Conservation (phyloP, 805 yeast genomes). For the Wickerhamomyces bovis region DNA sequence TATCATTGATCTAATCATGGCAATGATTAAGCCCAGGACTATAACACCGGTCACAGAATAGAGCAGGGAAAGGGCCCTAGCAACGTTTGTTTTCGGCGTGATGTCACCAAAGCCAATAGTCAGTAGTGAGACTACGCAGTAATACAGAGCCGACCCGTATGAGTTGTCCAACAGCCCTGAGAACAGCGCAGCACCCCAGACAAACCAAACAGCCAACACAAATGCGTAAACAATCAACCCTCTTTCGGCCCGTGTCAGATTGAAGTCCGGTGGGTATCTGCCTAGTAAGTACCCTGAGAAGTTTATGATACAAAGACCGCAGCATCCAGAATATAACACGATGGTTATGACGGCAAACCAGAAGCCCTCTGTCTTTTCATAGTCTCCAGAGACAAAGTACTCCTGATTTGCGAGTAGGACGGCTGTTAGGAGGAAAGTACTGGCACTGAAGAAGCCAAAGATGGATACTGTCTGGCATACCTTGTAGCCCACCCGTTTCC, state of each 20-base stretch:
- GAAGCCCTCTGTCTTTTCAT: constrained; percentile 52
- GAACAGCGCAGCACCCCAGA: constrained; percentile 62
- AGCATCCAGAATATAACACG: constrained; percentile 53
- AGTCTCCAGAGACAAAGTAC: constrained; percentile 24
- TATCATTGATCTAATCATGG: constrained; percentile 62
- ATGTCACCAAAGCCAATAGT: constrained; percentile 83
- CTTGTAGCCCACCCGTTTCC: constrained; percentile 50
- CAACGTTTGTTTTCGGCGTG: constrained; percentile 45
- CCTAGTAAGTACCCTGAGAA: constrained; percentile 51
- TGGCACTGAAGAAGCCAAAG: constrained; percentile 58
- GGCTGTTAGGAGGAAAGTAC: constrained; percentile 43
- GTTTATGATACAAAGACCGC: constrained; percentile 47
- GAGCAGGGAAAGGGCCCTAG: constrained; percentile 52
- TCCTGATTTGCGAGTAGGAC: constrained; percentile 33
- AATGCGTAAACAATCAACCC: constrained; percentile 68
- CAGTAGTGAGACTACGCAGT: constrained; percentile 62
- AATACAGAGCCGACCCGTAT: constrained; percentile 68
- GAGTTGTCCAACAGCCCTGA: constrained; percentile 38
- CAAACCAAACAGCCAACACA: constrained; percentile 60
- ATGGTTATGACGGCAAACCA: constrained; percentile 74
- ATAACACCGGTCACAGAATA: constrained; percentile 69
- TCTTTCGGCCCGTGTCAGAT: constrained; percentile 60
- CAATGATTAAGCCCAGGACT: constrained; percentile 65
- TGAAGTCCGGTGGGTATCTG: constrained; percentile 67
- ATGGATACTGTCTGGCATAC: constrained; percentile 59